Percentiles rank a stretch among this genome's conserved stretches.
Conservation (phyloP, 768 basidiomycete genomes). For the Auriscalpium orientale region DNA sequence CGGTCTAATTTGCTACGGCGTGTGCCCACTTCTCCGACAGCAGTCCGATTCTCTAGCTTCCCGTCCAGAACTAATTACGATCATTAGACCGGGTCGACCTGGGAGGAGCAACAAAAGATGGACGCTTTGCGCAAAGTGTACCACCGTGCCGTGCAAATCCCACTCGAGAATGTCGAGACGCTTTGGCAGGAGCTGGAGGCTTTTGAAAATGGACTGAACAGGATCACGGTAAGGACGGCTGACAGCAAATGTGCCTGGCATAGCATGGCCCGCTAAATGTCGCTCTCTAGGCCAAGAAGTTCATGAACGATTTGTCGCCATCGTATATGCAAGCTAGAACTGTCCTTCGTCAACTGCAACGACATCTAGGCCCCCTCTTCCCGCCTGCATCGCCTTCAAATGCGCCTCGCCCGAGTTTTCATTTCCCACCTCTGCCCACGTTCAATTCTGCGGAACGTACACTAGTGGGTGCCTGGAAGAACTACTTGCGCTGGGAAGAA, state of each 20-base stretch:
- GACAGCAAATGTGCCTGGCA: background rate
- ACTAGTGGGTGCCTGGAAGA: conserved; percentile 82
- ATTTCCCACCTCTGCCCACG: conserved; percentile 63
- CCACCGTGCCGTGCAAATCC: conserved; percentile 90
- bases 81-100: conserved; percentile 63
- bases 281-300: conserved; percentile 74
- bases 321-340: conserved; percentile 94
- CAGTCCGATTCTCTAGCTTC: background rate
- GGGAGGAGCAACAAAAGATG: conserved; percentile 96
- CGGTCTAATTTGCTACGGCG: conserved; percentile 3
- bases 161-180: conserved; percentile 85
- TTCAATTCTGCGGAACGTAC: conserved; percentile 67
- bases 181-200: conserved; percentile 92
- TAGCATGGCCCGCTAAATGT: background rate
- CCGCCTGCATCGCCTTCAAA: conserved; percentile 38
- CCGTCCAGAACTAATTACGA: conserved; percentile 2
- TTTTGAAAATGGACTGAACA: conserved; percentile 85
- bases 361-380: conserved; percentile 57
- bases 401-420: conserved; percentile 35
- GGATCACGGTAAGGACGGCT: conserved; percentile 54
- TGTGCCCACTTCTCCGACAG: background rate
- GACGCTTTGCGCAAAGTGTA: conserved; percentile 87
- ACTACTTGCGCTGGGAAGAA: conserved; percentile 94
- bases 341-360: conserved; percentile 73
- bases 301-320: conserved; percentile 87